Conservation (phyloP, 1,284 basidiomycete species). For the Heterobasidion occidentale region DNA sequence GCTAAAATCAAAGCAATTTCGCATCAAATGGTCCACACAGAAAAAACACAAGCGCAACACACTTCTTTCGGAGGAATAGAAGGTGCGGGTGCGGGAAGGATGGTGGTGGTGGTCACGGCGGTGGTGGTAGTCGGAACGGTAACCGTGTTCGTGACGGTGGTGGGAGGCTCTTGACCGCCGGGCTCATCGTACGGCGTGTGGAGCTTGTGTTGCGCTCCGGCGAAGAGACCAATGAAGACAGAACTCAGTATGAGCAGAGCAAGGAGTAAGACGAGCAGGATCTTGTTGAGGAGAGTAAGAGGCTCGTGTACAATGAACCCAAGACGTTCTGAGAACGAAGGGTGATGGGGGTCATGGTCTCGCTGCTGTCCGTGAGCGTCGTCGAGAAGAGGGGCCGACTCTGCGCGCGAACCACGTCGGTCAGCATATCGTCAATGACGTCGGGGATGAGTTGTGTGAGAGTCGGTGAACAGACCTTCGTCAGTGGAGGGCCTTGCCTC, state of each 20-base stretch:
- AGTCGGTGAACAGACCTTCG: constrained; percentile 13
- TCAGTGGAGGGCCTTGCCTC: constrained; percentile 19
- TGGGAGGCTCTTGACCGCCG: constrained; percentile 15
- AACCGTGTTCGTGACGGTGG: constrained; percentile 18
- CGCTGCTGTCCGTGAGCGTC: constrained; percentile 36
- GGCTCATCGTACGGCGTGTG: constrained; percentile 32
- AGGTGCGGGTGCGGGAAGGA: constrained; percentile 26
- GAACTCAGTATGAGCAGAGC: constrained; percentile 76
- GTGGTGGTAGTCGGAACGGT: constrained; percentile 9
- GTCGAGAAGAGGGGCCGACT: constrained; percentile 46
- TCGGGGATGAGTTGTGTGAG: not conserved
- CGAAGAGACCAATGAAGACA: constrained; percentile 89
- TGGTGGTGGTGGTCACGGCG: constrained; percentile 17
- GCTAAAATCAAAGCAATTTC: constrained; percentile 5
- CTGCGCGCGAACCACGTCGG: constrained; percentile 25
- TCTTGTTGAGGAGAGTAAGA: constrained; percentile 78
- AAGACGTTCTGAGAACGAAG: constrained; percentile 42
- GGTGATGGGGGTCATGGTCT: constrained; percentile 19
- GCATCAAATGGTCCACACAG: not conserved
- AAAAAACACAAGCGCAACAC: constrained; percentile 3
- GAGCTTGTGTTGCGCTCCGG: constrained; percentile 76
- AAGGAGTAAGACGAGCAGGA: constrained; percentile 71
- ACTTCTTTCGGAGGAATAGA: constrained; percentile 45
- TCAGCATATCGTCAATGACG: not conserved
- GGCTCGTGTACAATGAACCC: constrained; percentile 61